Base-by-base conservation (phyloP, 2,329 filamentous ascomycete genomes). In the Dactylonectria estremocensis region DNA sequence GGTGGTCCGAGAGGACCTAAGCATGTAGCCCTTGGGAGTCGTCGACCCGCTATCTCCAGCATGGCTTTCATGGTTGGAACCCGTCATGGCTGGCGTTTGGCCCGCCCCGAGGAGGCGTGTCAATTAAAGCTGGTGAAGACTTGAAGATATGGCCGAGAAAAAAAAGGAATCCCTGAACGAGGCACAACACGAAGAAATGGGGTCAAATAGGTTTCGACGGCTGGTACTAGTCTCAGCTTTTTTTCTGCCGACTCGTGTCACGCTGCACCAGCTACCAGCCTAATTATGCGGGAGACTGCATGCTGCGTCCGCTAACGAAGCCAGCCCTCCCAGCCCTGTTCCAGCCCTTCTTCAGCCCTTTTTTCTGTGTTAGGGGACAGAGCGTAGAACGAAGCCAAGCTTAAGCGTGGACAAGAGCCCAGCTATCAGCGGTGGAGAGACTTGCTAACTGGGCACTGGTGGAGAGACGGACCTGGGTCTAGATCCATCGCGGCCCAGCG, bases 1-100 rank as follows among this genome's bases (percentile, higher is more conserved):
- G 10, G 59, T 62, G 18, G 59, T 62, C 16, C 59, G 59, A 28
- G 59, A 33, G 22, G 49, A 48, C 37, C 59, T 33, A 24, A 62
- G 59, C 24, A 55, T 55, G 59, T 62, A 50, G 59, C 59, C 59
- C 49, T 54, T 28, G 8, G 59, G 59, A 14, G 33, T 18, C 8
- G 24, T 9, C 37, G 20, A 14, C 28, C 10, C 1, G 43, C 40
- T 43, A 6, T 49, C 56, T 49, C 18, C 56, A n/a, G 50, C 14
- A 16, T 28, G 20, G 8, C 31, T 22, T 3, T 60, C 33, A 16
- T 40, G 20, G 8, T n/a, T 22, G 16, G 40, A 43, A 6, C 16
- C 40, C 16, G 40, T 43, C 40, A 43, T 43, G 40, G 40, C 40
- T n/a, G 40, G 14, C 7, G 16, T 40, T 4, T 43, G 6, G 14